Evolutionary conservation across 1,284 basidiomycete species (phyloP).

Genomic region (Phylloboletellus chloephorus): DNA sequence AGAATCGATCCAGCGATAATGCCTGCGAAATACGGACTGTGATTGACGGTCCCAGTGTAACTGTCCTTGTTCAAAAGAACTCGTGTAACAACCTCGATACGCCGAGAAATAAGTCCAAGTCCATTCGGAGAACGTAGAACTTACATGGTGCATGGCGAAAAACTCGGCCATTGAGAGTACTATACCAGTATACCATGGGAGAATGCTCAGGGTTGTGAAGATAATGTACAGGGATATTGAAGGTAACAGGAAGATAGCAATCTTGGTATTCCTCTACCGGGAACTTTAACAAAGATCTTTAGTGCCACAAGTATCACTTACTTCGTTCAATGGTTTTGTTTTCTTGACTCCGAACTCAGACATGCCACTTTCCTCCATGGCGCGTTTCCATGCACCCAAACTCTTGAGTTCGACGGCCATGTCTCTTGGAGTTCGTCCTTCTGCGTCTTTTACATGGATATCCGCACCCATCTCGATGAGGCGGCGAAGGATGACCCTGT

Average conservation of each 20-base stretch:
- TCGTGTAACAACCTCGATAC: conserved; percentile 68
- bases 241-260: conserved; percentile 79
- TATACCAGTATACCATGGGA: conserved; percentile 88
- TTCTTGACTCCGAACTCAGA: conserved; percentile 71
- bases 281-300: conserved; percentile 1
- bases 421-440: conserved; percentile 86
- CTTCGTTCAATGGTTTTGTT: conserved; percentile 66
- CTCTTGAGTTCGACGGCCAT: conserved; percentile 95
- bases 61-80: conserved; percentile 74
- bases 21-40: conserved; percentile 87
- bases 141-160: conserved; percentile 88
- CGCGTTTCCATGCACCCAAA: conserved; percentile 81
- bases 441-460: conserved; percentile 74
- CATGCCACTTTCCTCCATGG: conserved; percentile 81
- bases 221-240: conserved; percentile 76
- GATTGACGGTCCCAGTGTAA: conserved; percentile 71
- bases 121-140: conserved; percentile 27
- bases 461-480: conserved; percentile 85
- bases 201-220: conserved; percentile 74
- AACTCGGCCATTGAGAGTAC: conserved; percentile 81
- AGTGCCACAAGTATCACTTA: conserved; percentile 22
- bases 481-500: conserved; percentile 78
- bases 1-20: conserved; percentile 84
- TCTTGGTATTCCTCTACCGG: conserved; percentile 67
- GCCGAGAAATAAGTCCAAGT: conserved; percentile 1